A percentile compares a stretch with the other conserved stretches of the same genome.
Conservation (phyloP, 225 moss, liverwort and hornwort species). For the Pseudisothecium myosuroides region DNA sequence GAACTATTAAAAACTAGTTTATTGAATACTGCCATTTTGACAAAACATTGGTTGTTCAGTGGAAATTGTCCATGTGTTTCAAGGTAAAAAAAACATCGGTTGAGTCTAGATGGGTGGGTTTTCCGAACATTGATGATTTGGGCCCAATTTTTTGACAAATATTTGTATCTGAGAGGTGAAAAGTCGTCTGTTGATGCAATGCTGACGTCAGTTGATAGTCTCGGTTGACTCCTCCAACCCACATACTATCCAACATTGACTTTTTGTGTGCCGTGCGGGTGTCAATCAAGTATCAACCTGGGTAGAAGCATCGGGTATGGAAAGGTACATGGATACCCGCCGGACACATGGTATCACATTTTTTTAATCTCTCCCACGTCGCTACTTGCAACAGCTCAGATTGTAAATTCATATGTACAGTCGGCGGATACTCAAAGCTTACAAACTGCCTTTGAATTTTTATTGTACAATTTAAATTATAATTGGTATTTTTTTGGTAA, state of each 20-base stretch:
- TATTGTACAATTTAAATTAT: no score
- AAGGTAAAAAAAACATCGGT: no score
- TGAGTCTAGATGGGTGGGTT: not conserved
- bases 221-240: not conserved
- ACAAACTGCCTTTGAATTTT: no score
- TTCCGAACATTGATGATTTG: not conserved
- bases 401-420: not conserved
- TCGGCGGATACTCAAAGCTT: no score
- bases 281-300: not conserved
- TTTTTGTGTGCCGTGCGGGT: not conserved
- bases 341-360: no score
- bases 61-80: no score
- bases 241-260: not conserved
- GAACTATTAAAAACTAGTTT: no score
- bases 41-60: not conserved
- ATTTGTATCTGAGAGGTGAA: not conserved
- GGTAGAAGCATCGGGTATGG: not conserved
- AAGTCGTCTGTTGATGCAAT: not conserved
- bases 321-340: not conserved
- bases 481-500: no score
- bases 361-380: no score
- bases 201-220: not conserved
- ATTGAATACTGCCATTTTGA: no score
- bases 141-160: not conserved
- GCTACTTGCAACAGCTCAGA: not conserved